Evolutionary conservation across 345 rosid species (phyloP).

Genomic region (Salix dunnii): DNA sequence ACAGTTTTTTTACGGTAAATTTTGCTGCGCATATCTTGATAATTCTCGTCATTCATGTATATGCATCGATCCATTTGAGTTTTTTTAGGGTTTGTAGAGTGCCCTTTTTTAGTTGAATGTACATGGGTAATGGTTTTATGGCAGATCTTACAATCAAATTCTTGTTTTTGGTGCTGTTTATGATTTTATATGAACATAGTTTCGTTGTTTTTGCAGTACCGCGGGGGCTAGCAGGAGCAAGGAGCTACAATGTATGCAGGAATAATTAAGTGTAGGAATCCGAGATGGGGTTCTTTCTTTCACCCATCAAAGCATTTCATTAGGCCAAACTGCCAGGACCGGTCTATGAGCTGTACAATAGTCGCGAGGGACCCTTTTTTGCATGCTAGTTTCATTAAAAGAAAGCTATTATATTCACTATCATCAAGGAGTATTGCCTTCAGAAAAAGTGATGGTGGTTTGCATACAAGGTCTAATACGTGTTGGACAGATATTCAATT

Average conservation of each 20-base stretch:
- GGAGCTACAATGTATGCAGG: slow-evolving; percentile 61
- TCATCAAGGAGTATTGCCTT: slow-evolving; percentile 21
- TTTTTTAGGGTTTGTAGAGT: no score
- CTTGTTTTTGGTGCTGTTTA: no score
- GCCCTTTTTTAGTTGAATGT: no score
- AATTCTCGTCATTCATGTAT: no score
- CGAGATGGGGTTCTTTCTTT: slow-evolving; percentile 54
- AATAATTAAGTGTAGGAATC: slow-evolving; percentile 52
- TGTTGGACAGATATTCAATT: slow-evolving; percentile 36
- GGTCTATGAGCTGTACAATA: slow-evolving; percentile 27
- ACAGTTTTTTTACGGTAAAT: no score
- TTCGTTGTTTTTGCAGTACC: slow-evolving; percentile 15
- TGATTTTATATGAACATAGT: not conserved
- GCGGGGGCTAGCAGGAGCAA: slow-evolving; percentile 13
- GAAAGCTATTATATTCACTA: slow-evolving; percentile 29
- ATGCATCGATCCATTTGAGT: no score
- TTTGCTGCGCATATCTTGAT: no score
- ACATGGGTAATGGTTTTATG: no score
- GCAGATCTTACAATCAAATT: no score
- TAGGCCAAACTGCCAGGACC: slow-evolving; percentile 37
- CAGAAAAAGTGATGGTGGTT: slow-evolving; percentile 20
- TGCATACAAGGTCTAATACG: slow-evolving; percentile 19
- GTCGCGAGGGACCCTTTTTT: slow-evolving; percentile 21
- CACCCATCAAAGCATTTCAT: slow-evolving; percentile 42
- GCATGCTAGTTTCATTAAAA: slow-evolving; percentile 34